These are phyloP conservation scores for Panaeolus papilionaceus DNA, from an alignment of 768 basidiomycete species.

Conservation along the genomic window DNA sequence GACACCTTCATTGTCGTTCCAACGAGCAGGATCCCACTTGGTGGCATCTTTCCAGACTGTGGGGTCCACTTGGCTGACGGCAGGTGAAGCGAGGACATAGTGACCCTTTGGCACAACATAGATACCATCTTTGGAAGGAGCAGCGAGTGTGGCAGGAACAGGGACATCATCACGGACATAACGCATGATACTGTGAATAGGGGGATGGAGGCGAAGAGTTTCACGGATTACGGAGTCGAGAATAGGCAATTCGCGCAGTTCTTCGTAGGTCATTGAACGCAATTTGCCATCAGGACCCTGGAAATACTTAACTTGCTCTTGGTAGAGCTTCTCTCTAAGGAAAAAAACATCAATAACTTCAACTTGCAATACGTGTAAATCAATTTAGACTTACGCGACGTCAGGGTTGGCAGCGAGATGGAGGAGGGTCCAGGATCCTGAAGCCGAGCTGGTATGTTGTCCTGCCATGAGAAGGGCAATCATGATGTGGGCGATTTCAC, in stretches of 20 bases:
- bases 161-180: slow-evolving; percentile 86
- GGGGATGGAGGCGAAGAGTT: slow-evolving; percentile 91
- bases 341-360: slow-evolving; percentile 13
- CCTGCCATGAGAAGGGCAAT: slow-evolving; percentile 99
- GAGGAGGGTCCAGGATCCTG: slow-evolving; percentile 88
- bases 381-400: slow-evolving; percentile 59
- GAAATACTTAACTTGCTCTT: slow-evolving; percentile 89
- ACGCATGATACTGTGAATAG: slow-evolving; percentile 95
- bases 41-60: slow-evolving; percentile 75
- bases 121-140: slow-evolving; percentile 72
- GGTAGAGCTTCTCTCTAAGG: slow-evolving; percentile 77
- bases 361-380: slow-evolving; percentile 4
- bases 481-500: slow-evolving; percentile 97
- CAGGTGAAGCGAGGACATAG: slow-evolving; percentile 88
- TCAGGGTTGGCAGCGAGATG: slow-evolving; percentile 82
- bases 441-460: slow-evolving; percentile 96
- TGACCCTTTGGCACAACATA: slow-evolving; percentile 92
- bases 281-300: slow-evolving; percentile 81
- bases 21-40: slow-evolving; percentile 82
- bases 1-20: slow-evolving; percentile 85
- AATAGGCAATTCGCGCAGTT: slow-evolving; percentile 80
- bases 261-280: slow-evolving; percentile 84
- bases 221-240: slow-evolving; percentile 93
- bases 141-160: slow-evolving; percentile 80
- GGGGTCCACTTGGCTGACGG: slow-evolving; percentile 88